phyloP scores from a whole-genome alignment of 2,329 filamentous ascomycete genomes.

The Nannizzia gypsea region DNA sequence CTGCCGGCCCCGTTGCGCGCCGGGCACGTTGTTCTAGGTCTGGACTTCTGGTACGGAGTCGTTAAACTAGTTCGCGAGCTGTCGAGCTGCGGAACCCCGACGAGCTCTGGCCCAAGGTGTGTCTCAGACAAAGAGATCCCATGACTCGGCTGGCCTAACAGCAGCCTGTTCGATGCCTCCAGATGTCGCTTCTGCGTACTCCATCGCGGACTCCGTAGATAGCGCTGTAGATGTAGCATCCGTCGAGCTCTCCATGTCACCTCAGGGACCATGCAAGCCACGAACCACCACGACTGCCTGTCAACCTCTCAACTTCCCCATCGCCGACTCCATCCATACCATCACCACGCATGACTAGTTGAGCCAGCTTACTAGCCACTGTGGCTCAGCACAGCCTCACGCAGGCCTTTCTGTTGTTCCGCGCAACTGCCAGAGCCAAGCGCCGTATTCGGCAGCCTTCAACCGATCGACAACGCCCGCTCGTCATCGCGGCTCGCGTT shows the following conservation, averaged over 20 bases:
- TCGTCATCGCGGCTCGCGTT: conserved; percentile 1
- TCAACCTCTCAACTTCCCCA: neutral
- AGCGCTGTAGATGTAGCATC: too few relatives aligned
- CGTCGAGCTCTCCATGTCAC: too few relatives aligned
- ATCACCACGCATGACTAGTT: neutral
- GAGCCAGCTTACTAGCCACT: neutral
- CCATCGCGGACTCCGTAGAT: too few relatives aligned
- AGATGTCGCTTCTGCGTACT: too few relatives aligned
- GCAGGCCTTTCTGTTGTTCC: neutral
- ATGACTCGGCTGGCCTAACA: neutral
- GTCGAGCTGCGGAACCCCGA: too few relatives aligned
- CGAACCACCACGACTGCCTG: neutral
- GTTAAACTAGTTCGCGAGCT: too few relatives aligned
- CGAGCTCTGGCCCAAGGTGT: neutral
- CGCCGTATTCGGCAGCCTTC: neutral
- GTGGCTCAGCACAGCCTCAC: neutral
- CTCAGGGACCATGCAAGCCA: neutral
- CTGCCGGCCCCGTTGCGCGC: neutral
- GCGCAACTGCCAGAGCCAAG: neutral
- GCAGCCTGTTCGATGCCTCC: neutral
- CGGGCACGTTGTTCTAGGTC: neutral
- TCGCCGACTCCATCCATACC: neutral
- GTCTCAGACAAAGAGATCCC: neutral
- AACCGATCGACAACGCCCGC: conserved; percentile 2
- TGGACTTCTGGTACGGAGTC: too few relatives aligned